Evolutionary conservation across 1,284 basidiomycete genomes (phyloP), one percentile per base, ranked within the genome.

Genomic region (Trichosporon asahii): DNA sequence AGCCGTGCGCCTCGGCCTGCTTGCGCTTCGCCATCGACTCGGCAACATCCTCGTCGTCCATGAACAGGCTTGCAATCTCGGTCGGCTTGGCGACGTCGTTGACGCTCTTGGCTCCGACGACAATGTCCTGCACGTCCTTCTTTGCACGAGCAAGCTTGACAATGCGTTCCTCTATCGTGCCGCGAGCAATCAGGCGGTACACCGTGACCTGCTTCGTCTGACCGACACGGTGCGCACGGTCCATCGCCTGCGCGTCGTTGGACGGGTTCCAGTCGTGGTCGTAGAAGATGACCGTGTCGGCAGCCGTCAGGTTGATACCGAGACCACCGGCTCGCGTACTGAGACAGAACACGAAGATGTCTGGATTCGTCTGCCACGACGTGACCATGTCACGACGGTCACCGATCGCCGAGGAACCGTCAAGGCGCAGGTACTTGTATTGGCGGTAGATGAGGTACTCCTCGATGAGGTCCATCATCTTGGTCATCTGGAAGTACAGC

Each of bases 221-320:
- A 44, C 97, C 97, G 14, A 99, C 88, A 79, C 97, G 94, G 85
- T 99, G 97, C 21, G 97, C 97, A 78, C 97, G 93, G 81, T 99
- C 97, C 97, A 99, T 99, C 12, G 97, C 97, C 83, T 99, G 97
- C 53, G 95, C 94, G 82, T 99, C 97, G 80, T 99, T 99, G 31
- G 94, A 96, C 15, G 95, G 97, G 82, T 99, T 99, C 97, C 97
- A 99, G 80, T 99, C 97, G 79, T 97, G 95, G 81, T 99, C 97
- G 82, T 98, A 98, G 84, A 99, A 99, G 69, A 99, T 86, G 74
- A 99, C 97, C 0, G 97, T 98, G 80, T 98, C 95, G 2, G 97
- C 97, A 2, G 96, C 96, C 0, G 96, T 99, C 68, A 99, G 85
- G 82, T 99, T 99, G 87, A 99, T 99, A 78, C 97, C 97, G 69